A percentile compares a stretch with the other conserved stretches of the same genome.
Evolutionary conservation across 352 stramenopile species (phyloP).

Genomic region (Globisporangium canariense): DNA sequence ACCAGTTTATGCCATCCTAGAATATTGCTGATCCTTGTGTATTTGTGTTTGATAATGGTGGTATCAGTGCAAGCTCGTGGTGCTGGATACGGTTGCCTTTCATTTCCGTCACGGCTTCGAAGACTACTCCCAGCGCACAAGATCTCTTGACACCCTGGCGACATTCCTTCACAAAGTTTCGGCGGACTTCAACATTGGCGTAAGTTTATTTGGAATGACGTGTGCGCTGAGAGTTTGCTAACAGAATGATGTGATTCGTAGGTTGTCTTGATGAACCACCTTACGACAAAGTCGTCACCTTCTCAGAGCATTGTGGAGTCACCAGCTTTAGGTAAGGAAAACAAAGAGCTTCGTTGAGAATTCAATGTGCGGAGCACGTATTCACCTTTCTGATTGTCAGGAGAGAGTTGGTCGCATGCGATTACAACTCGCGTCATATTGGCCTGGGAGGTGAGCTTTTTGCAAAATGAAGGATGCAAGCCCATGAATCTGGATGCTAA

Average conservation of each 20-base stretch:
- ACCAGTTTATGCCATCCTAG: background rate
- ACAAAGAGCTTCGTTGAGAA: background rate
- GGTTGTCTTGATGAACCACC: conserved; percentile 69
- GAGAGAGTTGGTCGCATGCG: conserved; percentile 66
- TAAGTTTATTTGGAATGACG: conserved; percentile 16
- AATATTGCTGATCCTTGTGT: background rate
- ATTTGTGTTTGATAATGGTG: background rate
- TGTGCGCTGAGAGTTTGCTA: too few species aligned
- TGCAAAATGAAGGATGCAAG: background rate
- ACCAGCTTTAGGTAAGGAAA: conserved; percentile 26
- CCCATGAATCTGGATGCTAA: background rate
- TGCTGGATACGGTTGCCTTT: conserved; percentile 94
- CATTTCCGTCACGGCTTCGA: conserved; percentile 90
- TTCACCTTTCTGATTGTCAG: conserved; percentile 22
- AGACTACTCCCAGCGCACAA: conserved; percentile 58
- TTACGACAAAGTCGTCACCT: conserved; percentile 49
- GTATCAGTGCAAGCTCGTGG: conserved; percentile 78
- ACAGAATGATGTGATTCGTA: conserved; percentile 12
- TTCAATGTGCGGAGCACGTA: background rate
- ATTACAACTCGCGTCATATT: conserved; percentile 64
- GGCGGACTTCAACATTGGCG: conserved; percentile 48
- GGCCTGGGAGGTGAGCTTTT: conserved; percentile 53
- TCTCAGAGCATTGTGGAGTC: conserved; percentile 16
- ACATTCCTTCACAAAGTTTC: conserved; percentile 61
- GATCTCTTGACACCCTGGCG: conserved; percentile 72